Evolutionary conservation across 805 yeast species (phyloP).

Genomic region (Blastobotrys attinorum): DNA sequence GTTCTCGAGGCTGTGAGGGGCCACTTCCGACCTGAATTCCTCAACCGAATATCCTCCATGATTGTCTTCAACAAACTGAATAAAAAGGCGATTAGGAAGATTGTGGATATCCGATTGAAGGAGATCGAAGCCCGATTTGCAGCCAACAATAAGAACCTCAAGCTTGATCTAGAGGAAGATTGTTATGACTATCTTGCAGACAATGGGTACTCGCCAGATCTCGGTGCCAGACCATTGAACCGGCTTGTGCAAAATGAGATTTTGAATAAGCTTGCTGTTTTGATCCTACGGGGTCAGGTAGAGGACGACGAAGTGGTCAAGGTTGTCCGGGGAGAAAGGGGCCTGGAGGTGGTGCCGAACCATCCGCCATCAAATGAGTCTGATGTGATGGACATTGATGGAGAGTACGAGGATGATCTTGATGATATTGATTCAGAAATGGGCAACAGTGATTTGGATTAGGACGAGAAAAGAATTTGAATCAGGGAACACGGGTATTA

Average conservation of each 20-base stretch:
- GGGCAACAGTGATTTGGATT: not conserved
- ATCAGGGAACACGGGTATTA: no score
- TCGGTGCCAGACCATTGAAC: conserved; percentile 92
- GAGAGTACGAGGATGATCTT: conserved; percentile 8
- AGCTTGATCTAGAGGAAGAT: conserved; percentile 60
- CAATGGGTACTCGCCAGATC: conserved; percentile 83
- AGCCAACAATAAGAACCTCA: conserved; percentile 70
- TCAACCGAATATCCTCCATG: conserved; percentile 90
- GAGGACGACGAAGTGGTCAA: conserved; percentile 80
- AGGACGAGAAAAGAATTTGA: no score
- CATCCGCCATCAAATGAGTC: conserved; percentile 56
- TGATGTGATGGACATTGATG: conserved; percentile 24
- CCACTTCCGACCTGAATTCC: conserved; percentile 95
- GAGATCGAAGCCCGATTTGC: conserved; percentile 85
- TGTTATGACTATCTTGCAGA: conserved; percentile 78
- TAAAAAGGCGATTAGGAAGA: conserved; percentile 83
- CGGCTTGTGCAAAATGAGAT: conserved; percentile 85
- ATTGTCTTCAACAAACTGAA: conserved; percentile 90
- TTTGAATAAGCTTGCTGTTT: conserved; percentile 81
- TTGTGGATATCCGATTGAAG: conserved; percentile 72
- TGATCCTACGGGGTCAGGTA: conserved; percentile 78
- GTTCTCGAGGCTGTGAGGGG: conserved; percentile 79
- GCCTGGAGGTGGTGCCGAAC: conserved; percentile 77
- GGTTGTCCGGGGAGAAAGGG: conserved; percentile 49
- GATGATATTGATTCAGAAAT: conserved; percentile 1